Percentiles rank a stretch among this genome's conserved stretches.
Conservation (phyloP, 148 eudicot genomes). For the Camellia sinensis region DNA sequence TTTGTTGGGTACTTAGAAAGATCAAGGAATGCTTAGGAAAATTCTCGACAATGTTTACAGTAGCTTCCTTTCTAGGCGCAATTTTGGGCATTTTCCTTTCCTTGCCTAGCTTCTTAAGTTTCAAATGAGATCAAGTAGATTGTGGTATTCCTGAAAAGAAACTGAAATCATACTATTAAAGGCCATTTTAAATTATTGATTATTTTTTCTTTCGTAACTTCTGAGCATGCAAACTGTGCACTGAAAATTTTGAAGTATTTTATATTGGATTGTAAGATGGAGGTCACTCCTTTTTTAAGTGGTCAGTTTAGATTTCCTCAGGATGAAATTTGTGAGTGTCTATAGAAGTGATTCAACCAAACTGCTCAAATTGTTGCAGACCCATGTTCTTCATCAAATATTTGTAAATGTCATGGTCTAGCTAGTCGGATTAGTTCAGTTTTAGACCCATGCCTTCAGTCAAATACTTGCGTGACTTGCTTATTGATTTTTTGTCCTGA, state of each 20-base stretch:
- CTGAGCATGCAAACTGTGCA: conserved; percentile 1
- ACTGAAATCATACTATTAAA: neutral
- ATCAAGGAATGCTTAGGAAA: neutral
- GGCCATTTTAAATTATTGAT: neutral
- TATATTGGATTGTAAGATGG: neutral
- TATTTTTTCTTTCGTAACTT: neutral
- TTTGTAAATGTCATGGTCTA: neutral
- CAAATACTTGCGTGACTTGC: neutral
- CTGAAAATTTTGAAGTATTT: neutral
- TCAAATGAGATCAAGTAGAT: neutral
- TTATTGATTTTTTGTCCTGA: neutral
- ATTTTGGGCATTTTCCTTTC: neutral
- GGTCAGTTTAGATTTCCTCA: neutral
- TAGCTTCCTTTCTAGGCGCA: neutral
- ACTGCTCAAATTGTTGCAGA: neutral
- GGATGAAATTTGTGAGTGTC: neutral
- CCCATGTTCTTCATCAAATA: neutral
- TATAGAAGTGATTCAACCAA: neutral
- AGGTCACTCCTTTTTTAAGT: neutral
- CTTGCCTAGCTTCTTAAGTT: neutral
- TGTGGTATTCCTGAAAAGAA: neutral
- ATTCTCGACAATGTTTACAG: neutral
- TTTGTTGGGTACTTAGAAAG: neutral
- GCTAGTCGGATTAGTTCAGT: conserved; percentile 6
- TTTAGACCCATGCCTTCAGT: neutral